These are phyloP conservation scores for Prototheca cutis DNA, from an alignment of 163 green algal genomes.

Conservation along the genomic window DNA sequence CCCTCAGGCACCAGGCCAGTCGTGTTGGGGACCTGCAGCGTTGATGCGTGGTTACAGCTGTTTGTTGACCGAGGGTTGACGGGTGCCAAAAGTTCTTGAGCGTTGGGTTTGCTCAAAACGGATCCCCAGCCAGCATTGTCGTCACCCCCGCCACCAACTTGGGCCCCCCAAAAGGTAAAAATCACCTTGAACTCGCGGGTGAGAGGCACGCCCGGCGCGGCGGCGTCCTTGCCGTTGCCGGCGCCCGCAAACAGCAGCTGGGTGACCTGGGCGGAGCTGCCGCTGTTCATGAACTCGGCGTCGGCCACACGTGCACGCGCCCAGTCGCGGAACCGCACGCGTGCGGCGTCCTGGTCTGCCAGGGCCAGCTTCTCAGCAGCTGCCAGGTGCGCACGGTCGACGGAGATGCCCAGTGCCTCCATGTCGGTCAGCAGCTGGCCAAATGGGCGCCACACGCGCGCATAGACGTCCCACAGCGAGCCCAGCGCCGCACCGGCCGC, in stretches of 20 bases:
- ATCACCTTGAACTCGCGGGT: constrained; percentile 57
- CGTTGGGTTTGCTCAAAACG: no score
- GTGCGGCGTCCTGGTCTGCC: constrained; percentile 50
- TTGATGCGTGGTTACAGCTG: no score
- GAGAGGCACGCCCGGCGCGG: constrained; percentile 27
- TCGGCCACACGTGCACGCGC: constrained; percentile 40
- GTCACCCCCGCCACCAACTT: background rate
- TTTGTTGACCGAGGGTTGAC: no score
- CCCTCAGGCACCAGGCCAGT: constrained; percentile 18
- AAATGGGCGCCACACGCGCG: constrained; percentile 73
- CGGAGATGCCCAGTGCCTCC: constrained; percentile 68
- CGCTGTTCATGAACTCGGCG: constrained; percentile 67
- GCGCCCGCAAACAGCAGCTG: constrained; percentile 73
- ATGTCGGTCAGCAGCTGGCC: constrained; percentile 88
- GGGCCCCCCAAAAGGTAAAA: background rate
- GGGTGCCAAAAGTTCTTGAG: no score
- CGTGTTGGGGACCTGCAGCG: no score
- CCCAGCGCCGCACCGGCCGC: constrained; percentile 8
- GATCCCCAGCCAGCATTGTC: background rate
- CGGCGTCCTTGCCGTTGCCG: constrained; percentile 29
- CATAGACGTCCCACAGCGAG: constrained; percentile 81
- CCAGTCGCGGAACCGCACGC: constrained; percentile 70
- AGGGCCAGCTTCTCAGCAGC: constrained; percentile 50
- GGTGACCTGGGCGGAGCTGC: constrained; percentile 44
- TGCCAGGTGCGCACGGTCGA: constrained; percentile 56